A percentile compares a stretch with the other conserved stretches of the same genome.
phyloP scores from a whole-genome alignment of 108 stramenopile genomes.

The Fragilariopsis cylindrus region DNA sequence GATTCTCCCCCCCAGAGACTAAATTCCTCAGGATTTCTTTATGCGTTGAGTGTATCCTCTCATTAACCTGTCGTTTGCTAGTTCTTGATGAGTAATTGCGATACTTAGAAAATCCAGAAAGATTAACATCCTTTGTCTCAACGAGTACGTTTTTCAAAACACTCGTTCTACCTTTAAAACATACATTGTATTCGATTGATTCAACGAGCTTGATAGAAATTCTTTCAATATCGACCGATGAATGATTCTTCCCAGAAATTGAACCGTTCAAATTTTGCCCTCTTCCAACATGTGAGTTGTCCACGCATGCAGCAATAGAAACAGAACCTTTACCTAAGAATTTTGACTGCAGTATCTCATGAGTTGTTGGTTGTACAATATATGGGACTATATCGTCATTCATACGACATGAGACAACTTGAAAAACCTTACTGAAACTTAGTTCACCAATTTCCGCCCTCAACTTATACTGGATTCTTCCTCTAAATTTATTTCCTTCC shows the following conservation, averaged over 20 bases:
- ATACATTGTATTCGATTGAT: constrained; percentile 13
- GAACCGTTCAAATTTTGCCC: constrained; percentile 22
- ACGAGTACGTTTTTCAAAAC: constrained; percentile 11
- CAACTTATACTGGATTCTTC: constrained; percentile 21
- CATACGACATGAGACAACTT: constrained; percentile 31
- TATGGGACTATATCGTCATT: constrained; percentile 29
- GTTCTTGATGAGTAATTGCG: background rate
- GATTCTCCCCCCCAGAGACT: constrained; percentile 6
- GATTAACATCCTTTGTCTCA: constrained; percentile 23
- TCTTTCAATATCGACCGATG: constrained; percentile 17
- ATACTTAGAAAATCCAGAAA: constrained; percentile 9
- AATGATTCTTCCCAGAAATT: constrained; percentile 28
- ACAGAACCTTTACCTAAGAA: constrained; percentile 21
- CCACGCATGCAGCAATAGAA: constrained; percentile 27
- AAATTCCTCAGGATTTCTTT: constrained; percentile 10
- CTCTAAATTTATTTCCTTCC: background rate
- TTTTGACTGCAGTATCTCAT: constrained; percentile 20
- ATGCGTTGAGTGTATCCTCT: background rate
- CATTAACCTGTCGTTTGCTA: constrained; percentile 5
- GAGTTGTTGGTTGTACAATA: constrained; percentile 25
- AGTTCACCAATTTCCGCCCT: constrained; percentile 17
- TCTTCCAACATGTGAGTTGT: constrained; percentile 26
- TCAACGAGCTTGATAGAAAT: constrained; percentile 30
- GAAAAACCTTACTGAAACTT: constrained; percentile 4
- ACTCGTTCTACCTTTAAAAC: background rate